phyloP scores from a whole-genome alignment of 2,329 filamentous ascomycete genomes.

The Aureobasidium namibiae region DNA sequence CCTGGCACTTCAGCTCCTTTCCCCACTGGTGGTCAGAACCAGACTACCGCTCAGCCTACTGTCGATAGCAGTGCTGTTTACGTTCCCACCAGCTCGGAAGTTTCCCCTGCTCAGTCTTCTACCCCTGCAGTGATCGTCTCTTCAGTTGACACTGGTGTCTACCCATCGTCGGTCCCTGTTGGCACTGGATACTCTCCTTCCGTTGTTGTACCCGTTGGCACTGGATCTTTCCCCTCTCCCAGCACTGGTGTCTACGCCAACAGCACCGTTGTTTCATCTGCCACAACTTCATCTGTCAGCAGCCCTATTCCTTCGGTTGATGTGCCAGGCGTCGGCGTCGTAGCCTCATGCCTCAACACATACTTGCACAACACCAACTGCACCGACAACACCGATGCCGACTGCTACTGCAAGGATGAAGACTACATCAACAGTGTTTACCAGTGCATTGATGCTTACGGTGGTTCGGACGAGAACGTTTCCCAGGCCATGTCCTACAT shows the following conservation, averaged over 20 bases:
- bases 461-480: conserved; percentile 56
- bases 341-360: conserved; percentile 86
- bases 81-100: background rate
- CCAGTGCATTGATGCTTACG: conserved; percentile 71
- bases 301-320: conserved; percentile 15
- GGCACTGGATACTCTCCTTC: conserved; percentile 6
- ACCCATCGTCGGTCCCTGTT: background rate
- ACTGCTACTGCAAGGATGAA: conserved; percentile 78
- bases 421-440: conserved; percentile 73
- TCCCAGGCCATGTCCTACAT: conserved; percentile 70
- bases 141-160: background rate
- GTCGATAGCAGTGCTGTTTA: conserved; percentile 1
- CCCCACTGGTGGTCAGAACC: conserved; percentile 1
- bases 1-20: conserved; percentile 13
- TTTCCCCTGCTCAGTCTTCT: background rate
- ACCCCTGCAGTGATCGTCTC: background rate
- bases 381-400: conserved; percentile 70
- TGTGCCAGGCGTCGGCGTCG: conserved; percentile 62
- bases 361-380: conserved; percentile 71
- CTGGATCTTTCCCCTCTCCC: conserved; percentile 7
- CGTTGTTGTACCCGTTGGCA: background rate
- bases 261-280: conserved; percentile 3
- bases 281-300: background rate
- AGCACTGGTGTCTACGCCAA: background rate
- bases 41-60: conserved; percentile 14